Evolutionary conservation across 1,284 basidiomycete genomes (phyloP).

Genomic region (Trichosporon asahii): DNA sequence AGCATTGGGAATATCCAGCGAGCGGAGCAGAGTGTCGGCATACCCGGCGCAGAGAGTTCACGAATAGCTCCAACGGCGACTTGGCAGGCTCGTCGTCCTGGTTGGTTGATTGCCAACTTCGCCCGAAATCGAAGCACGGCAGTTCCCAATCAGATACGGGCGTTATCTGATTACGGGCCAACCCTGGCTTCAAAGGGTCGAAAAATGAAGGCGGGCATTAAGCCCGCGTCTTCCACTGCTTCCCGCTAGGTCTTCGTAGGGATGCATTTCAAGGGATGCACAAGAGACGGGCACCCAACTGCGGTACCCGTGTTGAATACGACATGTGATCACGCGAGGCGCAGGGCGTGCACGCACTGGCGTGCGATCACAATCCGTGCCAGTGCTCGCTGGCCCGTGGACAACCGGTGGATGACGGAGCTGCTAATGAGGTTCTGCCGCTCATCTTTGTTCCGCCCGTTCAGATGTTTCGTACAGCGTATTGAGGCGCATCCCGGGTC

Average conservation of each 20-base stretch:
- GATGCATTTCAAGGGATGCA: too few species aligned
- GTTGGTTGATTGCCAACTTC: background rate
- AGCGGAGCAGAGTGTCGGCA: background rate
- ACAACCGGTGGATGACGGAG: too few species aligned
- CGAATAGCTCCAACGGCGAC: background rate
- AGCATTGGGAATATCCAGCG: background rate
- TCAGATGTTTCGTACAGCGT: background rate
- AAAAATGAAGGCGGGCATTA: too few species aligned
- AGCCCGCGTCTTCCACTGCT: too few species aligned
- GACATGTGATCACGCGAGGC: too few species aligned
- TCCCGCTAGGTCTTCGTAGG: too few species aligned
- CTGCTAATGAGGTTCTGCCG: background rate
- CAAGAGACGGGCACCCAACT: too few species aligned
- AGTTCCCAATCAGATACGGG: background rate
- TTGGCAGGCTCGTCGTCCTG: background rate
- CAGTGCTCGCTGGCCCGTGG: too few species aligned
- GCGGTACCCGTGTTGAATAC: too few species aligned
- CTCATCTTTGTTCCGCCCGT: background rate
- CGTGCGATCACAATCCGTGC: too few species aligned
- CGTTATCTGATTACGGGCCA: background rate
- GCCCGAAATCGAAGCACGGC: background rate
- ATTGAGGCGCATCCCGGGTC: background rate
- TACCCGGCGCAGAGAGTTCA: background rate
- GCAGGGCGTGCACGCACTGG: too few species aligned
- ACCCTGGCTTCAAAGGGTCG: too few species aligned